These are phyloP conservation scores for Yarrowia sp. DNA, from an alignment of 805 yeast genomes.

Conservation along the genomic window DNA sequence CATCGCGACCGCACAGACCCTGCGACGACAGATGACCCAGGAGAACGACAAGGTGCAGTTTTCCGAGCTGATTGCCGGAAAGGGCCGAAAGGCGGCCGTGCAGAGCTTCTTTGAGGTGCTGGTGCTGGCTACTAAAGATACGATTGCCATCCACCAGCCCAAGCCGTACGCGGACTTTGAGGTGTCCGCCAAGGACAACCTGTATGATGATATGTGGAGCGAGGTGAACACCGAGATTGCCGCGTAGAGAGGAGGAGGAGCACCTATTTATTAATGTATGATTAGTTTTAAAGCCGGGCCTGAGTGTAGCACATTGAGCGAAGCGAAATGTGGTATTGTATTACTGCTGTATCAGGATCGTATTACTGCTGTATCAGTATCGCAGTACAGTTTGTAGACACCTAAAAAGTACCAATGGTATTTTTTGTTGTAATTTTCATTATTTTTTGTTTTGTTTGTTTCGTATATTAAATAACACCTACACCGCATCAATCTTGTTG, in stretches of 20 bases:
- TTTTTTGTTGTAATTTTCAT: no score
- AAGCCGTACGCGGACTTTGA: slow-evolving; percentile 58
- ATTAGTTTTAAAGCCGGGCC: not conserved
- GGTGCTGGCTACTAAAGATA: slow-evolving; percentile 75
- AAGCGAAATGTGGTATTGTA: no score
- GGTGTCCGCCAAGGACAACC: slow-evolving; percentile 48
- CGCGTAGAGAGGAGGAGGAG: not conserved
- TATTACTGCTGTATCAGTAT: no score
- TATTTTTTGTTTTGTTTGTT: no score
- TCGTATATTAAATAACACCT: no score
- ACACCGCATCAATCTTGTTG: slow-evolving; percentile 4
- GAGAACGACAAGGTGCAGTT: slow-evolving; percentile 58
- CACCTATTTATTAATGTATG: slow-evolving; percentile 16
- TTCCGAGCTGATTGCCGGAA: slow-evolving; percentile 3
- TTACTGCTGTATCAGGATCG: no score
- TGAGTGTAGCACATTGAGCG: no score
- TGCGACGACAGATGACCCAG: slow-evolving; percentile 41
- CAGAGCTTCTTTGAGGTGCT: slow-evolving; percentile 68
- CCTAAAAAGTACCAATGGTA: no score
- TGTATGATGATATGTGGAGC: slow-evolving; percentile 37
- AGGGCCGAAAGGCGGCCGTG: slow-evolving; percentile 25
- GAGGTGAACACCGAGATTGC: slow-evolving; percentile 4
- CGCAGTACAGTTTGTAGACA: no score
- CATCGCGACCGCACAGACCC: slow-evolving; percentile 50
- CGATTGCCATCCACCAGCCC: slow-evolving; percentile 61